Base-by-base conservation (phyloP, 2,329 filamentous ascomycete genomes). In the Pseudocercospora eumusae region DNA sequence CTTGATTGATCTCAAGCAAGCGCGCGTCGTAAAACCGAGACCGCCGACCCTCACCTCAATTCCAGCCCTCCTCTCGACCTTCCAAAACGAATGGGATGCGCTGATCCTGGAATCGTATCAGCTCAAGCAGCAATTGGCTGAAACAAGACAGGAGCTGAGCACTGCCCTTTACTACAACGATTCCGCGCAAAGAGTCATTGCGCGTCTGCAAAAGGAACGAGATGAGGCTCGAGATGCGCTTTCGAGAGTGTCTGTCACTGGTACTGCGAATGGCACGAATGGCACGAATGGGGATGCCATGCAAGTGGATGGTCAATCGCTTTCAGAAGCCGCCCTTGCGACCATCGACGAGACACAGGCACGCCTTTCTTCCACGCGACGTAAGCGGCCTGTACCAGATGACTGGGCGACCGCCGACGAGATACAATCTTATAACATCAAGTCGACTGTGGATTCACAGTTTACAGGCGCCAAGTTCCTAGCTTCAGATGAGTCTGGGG, bases 71-170 rank as follows among this genome's bases (percentile, higher is more conserved):
- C 89, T 99, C 60, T 90, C 91, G 55, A 90, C 93, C 42, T 98
- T 99, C 77, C 95, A 99, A 77, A 96, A 96, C 76, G 95, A 99
- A 82, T 99, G 95, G 95, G 95, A 99, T 75, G 89, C 93, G 8
- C 81, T 97, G 49, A 91, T 93, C 11, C 82, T 98, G 36, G 95
- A 99, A 79, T 91, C 92, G 56, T 97, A 92, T 76, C 95, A 91
- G 69, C 81, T 98, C 63, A 89, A 91, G 79, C 91, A 97, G 76
- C 92, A 96, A 74, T 82, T 99, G 65, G 84, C 89, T 56, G 91
- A 96, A 75, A 96, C 93, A 45, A 84, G 93, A 68, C 93, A 97
- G 79, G 95, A 99, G 80, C 86, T 99, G 60, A 92, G 92, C 60
- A 95, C 92, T 1, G 91, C 95, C 0, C 83, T 99, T 23, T 99